Evolutionary conservation across 2,329 filamentous ascomycete genomes (phyloP).

Genomic region (Cladophialophora carrionii): DNA sequence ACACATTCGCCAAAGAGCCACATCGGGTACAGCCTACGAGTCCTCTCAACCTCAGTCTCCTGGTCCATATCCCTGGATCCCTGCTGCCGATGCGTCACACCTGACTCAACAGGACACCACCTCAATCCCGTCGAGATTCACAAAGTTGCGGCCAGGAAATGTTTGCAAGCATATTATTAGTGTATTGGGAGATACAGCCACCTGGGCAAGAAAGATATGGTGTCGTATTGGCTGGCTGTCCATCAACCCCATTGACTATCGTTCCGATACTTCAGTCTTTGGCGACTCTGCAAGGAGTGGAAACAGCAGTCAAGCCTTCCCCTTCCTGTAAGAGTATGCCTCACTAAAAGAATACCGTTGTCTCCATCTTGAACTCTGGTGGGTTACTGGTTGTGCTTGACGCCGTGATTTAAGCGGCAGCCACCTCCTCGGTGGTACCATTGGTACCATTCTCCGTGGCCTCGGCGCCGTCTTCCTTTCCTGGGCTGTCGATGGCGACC

Average conservation of each 20-base stretch:
- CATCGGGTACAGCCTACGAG: neutral
- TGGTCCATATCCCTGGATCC: neutral
- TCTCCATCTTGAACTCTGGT: conserved; percentile 21
- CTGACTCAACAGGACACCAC: neutral
- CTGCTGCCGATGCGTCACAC: neutral
- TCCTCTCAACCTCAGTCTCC: neutral
- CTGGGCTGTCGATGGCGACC: conserved; percentile 98
- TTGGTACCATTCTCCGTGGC: conserved; percentile 35
- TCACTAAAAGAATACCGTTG: conserved; percentile 34
- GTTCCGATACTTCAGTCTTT: conserved; percentile 32
- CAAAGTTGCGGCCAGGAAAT: neutral
- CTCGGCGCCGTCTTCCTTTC: conserved; percentile 84
- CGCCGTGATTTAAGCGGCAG: conserved; percentile 31
- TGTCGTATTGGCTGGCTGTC: conserved; percentile 31
- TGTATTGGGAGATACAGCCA: conserved; percentile 37
- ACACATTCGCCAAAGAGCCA: neutral
- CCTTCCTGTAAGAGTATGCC: conserved; percentile 31
- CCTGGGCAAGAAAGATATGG: conserved; percentile 31
- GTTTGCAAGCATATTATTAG: conserved; percentile 26
- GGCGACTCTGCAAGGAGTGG: conserved; percentile 27
- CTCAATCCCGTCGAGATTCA: neutral
- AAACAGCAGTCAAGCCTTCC: conserved; percentile 37
- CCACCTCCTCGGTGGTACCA: conserved; percentile 35
- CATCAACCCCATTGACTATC: conserved; percentile 34
- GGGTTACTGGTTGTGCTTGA: conserved; percentile 5